Percentiles rank a stretch among this genome's conserved stretches.
phyloP scores from a whole-genome alignment of 1,139 yeast genomes.

The Chernovozyma aurita region DNA sequence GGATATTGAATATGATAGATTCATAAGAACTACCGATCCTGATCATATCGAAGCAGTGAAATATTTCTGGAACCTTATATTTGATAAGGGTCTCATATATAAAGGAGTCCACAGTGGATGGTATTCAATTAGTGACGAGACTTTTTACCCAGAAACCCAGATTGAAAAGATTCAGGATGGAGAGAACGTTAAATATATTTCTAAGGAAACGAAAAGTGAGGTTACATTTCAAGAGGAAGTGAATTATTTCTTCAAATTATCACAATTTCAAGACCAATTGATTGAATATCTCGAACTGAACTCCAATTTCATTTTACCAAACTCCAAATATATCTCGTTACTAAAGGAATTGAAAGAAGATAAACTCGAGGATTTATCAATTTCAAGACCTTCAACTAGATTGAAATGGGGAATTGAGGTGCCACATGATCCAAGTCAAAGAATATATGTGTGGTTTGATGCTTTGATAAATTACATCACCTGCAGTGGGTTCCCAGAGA shows the following conservation, averaged over 20 bases:
- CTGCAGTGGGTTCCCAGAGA: constrained; percentile 57
- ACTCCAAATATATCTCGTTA: constrained; percentile 49
- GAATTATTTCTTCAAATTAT: constrained; percentile 80
- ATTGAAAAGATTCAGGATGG: constrained; percentile 45
- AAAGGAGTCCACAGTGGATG: constrained; percentile 87
- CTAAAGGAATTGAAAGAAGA: constrained; percentile 51
- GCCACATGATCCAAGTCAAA: constrained; percentile 74
- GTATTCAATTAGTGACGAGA: constrained; percentile 93
- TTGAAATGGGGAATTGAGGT: constrained; percentile 89
- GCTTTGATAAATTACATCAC: constrained; percentile 86
- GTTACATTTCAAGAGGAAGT: constrained; percentile 75
- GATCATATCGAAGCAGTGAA: constrained; percentile 70
- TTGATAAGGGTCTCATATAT: constrained; percentile 63
- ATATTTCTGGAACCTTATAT: constrained; percentile 63
- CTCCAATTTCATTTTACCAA: constrained; percentile 64
- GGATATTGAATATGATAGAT: constrained; percentile 62
- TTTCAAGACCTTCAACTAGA: constrained; percentile 77
- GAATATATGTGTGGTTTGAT: constrained; percentile 95
- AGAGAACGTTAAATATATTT: constrained; percentile 42
- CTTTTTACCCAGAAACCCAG: constrained; percentile 84
- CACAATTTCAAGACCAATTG: constrained; percentile 53
- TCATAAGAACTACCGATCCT: constrained; percentile 83
- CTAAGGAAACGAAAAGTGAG: constrained; percentile 72
- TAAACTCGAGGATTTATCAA: constrained; percentile 62
- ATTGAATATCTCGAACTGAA: constrained; percentile 44